Evolutionary conservation across 805 yeast species (phyloP).

Genomic region (Schwanniomyces occidentalis): DNA sequence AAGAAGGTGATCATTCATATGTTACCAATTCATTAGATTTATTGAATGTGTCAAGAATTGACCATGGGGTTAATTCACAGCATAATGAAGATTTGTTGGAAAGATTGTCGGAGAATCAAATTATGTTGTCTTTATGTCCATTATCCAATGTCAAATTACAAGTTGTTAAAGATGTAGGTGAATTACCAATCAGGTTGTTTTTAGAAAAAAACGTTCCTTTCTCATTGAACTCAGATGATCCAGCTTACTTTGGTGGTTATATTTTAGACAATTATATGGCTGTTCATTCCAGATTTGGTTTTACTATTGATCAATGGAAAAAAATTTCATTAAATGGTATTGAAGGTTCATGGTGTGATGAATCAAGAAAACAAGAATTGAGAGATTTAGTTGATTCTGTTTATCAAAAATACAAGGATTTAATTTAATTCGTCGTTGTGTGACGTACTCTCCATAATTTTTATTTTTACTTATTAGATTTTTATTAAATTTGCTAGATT

Average conservation of each 20-base stretch:
- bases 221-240: conserved; percentile 56
- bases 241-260: conserved; percentile 80
- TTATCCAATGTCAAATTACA: conserved; percentile 73
- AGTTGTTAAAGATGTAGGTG: conserved; percentile 65
- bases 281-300: conserved; percentile 64
- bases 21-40: conserved; percentile 58
- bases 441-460: too few species aligned
- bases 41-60: conserved; percentile 68
- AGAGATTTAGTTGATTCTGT: conserved; percentile 45
- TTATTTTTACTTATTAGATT: too few species aligned
- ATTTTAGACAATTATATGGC: conserved; percentile 71
- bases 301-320: conserved; percentile 61
- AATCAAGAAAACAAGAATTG: conserved; percentile 54
- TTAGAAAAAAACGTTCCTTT: conserved; percentile 66
- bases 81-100: conserved; percentile 55
- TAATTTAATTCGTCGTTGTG: too few species aligned
- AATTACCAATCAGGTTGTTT: conserved; percentile 64
- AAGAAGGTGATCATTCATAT: conserved; percentile 78
- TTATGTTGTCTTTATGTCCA: conserved; percentile 74
- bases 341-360: conserved; percentile 70
- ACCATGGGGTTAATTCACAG: conserved; percentile 73
- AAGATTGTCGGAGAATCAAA: conserved; percentile 54
- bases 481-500: too few species aligned
- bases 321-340: conserved; percentile 65
- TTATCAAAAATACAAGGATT: conserved; percentile 32